Evolutionary conservation across 176 grass and related monocot genomes (phyloP), one percentile per base, ranked within the genome.

Genomic region (Lolium multiflorum): DNA sequence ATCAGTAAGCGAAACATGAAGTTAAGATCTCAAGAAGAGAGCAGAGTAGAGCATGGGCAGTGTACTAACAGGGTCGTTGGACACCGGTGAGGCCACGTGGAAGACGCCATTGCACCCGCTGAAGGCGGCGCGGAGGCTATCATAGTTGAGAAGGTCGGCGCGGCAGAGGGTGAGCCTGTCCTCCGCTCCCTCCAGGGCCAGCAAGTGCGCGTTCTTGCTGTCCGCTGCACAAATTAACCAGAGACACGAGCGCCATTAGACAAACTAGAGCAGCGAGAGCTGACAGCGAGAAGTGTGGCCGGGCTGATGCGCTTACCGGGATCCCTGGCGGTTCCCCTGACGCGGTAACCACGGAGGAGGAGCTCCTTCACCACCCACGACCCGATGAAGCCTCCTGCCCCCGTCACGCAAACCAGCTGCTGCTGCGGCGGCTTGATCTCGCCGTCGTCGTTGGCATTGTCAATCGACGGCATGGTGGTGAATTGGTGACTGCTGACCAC

Each of bases 281-380:
- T 3, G 31, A 35, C 31, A 3, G 31, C 31, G 2, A 35, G 28
- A 31, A 31, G 28, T 31, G 28, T 31, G 28, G 28, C 28, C 28
- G 28, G 28, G 31, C 31, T 3, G 31, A 35, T 35, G 31, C 2
- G 31, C 31, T 48, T 63, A 92, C 90, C 83, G 6, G 91, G 91
- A 20, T 90, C 74, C 9, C 91, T 77, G 0, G 84, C 79, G 0
- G 91, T 92, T 26, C 88, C 91, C 61, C 88, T 90, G 20, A 90
- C 91, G 3, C 49, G 83, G 80, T 90, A 93, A 3, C 91, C 88
- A 0, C 81, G 60, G 56, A 52, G 68, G 81, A 93, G 91, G n/a
- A 93, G 88, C 58, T 87, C 87, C 57, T 60, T 90, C 11, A 88
- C 91, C 12, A 90, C 79, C 91, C 91, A 93, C 0, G 88, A 93